Evolutionary conservation across 2,329 filamentous ascomycete species (phyloP).

Genomic region (Cryphonectria naterciae): DNA sequence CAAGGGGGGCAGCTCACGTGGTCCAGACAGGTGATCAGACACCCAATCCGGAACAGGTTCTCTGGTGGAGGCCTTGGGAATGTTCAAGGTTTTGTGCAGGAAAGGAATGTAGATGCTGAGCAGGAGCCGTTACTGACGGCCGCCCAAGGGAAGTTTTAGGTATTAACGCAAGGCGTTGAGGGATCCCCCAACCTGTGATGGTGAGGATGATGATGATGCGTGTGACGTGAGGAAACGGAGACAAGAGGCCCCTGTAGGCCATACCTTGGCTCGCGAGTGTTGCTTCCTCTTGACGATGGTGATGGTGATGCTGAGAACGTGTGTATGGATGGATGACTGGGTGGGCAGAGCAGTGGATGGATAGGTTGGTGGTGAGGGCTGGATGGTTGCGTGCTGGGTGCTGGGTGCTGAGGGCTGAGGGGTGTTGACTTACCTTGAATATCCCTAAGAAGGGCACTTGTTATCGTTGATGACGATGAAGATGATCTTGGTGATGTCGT

Average conservation of each 20-base stretch:
- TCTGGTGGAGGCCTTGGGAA: neutral
- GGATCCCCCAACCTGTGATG: neutral
- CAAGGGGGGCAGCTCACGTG: neutral
- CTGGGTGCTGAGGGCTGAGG: neutral
- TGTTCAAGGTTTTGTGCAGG: neutral
- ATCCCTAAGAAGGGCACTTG: neutral
- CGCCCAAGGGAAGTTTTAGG: neutral
- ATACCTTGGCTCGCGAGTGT: neutral
- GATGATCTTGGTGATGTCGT: neutral
- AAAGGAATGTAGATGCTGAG: neutral
- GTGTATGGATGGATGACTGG: neutral
- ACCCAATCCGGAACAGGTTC: neutral
- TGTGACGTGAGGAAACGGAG: neutral
- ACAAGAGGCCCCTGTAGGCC: neutral
- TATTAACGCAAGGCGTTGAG: neutral
- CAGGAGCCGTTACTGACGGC: neutral
- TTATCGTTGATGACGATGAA: neutral
- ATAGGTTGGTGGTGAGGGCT: neutral
- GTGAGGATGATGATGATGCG: neutral
- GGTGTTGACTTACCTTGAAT: conserved; percentile 14
- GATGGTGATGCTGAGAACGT: neutral
- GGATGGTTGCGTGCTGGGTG: no score
- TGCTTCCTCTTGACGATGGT: neutral
- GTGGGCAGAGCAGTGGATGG: neutral
- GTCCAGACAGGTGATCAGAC: neutral